Conservation (phyloP, 768 basidiomycete species). For the Hortiboletus campestris region DNA sequence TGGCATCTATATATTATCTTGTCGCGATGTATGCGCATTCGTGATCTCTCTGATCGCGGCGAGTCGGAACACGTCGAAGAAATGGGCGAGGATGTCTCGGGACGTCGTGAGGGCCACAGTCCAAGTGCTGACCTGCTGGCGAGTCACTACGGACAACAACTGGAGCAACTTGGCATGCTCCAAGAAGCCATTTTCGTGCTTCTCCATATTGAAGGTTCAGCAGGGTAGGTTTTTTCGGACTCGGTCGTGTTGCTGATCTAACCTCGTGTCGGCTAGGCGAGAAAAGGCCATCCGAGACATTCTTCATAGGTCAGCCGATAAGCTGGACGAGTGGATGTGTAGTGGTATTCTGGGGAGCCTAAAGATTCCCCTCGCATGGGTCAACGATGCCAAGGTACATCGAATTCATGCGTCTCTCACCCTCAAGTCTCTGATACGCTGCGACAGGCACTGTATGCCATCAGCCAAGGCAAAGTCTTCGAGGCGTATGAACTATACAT, state of each 20-base stretch:
- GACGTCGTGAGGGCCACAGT: conserved; percentile 69
- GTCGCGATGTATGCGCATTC: conserved; percentile 74
- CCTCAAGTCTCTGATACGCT: not conserved
- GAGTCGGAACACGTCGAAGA: conserved; percentile 39
- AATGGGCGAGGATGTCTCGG: conserved; percentile 43
- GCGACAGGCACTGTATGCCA: conserved; percentile 62
- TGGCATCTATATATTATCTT: conserved; percentile 94
- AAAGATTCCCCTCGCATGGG: conserved; percentile 81
- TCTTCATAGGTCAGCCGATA: conserved; percentile 63
- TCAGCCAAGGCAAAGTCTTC: conserved; percentile 59
- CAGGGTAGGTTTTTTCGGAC: conserved; percentile 54
- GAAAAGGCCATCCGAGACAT: conserved; percentile 81
- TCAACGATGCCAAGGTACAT: conserved; percentile 83
- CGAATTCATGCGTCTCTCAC: not conserved
- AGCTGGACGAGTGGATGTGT: conserved; percentile 70
- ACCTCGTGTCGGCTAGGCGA: conserved; percentile 52
- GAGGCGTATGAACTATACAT: conserved; percentile 77
- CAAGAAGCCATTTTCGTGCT: conserved; percentile 88
- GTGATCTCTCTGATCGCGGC: conserved; percentile 86
- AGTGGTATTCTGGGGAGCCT: conserved; percentile 72
- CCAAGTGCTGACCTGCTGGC: conserved; percentile 81
- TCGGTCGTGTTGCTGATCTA: not conserved
- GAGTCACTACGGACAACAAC: conserved; percentile 79
- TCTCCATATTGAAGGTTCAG: conserved; percentile 78
- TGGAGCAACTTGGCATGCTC: conserved; percentile 78